A percentile compares a stretch with the other conserved stretches of the same genome.
phyloP scores from a whole-genome alignment of 2,329 filamentous ascomycete genomes.

The Massarina eburnea region DNA sequence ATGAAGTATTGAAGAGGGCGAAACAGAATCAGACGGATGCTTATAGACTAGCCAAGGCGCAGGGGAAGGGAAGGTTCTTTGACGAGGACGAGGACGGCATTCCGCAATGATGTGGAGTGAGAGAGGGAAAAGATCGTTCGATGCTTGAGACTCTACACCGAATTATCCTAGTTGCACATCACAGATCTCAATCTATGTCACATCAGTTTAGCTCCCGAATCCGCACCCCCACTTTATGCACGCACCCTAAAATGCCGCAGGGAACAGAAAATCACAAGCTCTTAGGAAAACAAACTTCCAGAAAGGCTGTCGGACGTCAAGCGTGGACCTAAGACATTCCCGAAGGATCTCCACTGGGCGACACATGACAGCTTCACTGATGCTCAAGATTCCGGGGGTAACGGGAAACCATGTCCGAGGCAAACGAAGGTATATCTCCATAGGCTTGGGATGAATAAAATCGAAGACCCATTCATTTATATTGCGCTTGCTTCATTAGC shows the following conservation, averaged over 20 bases:
- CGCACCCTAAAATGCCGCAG: neutral
- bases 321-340: too few species aligned
- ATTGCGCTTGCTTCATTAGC: too few species aligned
- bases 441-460: neutral
- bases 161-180: too few species aligned
- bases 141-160: too few species aligned
- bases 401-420: slow-evolving; percentile 11
- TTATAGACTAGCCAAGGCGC: slow-evolving; percentile 16
- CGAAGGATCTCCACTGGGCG: too few species aligned
- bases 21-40: slow-evolving; percentile 18
- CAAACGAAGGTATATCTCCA: slow-evolving; percentile 9
- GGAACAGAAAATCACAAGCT: neutral
- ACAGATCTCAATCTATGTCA: too few species aligned
- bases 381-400: neutral
- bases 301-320: too few species aligned
- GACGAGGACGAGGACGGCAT: slow-evolving; percentile 8
- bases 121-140: neutral
- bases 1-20: slow-evolving; percentile 13
- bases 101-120: neutral
- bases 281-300: too few species aligned
- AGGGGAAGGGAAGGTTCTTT: slow-evolving; percentile 20
- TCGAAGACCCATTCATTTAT: neutral
- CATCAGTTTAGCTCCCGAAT: neutral
- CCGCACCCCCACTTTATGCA: neutral
- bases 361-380: neutral